Evolutionary conservation across 345 rosid genomes (phyloP), one percentile per base, ranked within the genome.

Genomic region (Bretschneidera sinensis): DNA sequence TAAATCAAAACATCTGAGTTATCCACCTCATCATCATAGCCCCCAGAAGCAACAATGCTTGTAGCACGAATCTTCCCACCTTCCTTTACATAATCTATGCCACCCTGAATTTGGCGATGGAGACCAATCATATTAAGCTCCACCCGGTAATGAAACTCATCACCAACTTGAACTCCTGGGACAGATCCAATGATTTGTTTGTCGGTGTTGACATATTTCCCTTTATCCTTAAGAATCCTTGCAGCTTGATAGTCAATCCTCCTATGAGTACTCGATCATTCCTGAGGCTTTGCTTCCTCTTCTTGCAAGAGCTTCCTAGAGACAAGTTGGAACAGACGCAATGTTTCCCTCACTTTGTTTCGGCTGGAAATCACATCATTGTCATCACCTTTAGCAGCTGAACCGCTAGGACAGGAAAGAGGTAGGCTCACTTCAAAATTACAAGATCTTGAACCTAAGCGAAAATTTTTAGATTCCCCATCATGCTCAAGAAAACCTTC

Each of bases 111-210:
- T 54, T 23, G 85, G 24, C 81, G 87, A 76, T 92, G 98, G 21
- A 89, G 85, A 24, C 98, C 92, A 51, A 89, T 68, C 21, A 89
- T 63, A 63, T 76, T 79, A 23, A 89, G 96, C 66, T 92, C 92
- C 6, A 84, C 74, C 43, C 88, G 77, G 54, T 87, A 92, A 43
- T 80, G 91, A 75, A 87, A 92, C 66, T 78, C 95, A 64, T 92
- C 98, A 4, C 98, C 95, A 24, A 85, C 77, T 66, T 79, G 78
- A 62, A 86, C 88, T 23, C 96, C 98, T 0, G 97, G 97, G 59
- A 92, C 80, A 17, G 77, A 2, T 64, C 99, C 99, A 24, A 90
- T 54, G 45, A 88, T 79, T 20, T 65, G 78, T 43, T 60, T 63
- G 31, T 83, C 80, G 0, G 52, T 35, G 64, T 79, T 84, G 18